Conservation (phyloP, 2,329 filamentous ascomycete species). For the Cladophialophora yegresii region DNA sequence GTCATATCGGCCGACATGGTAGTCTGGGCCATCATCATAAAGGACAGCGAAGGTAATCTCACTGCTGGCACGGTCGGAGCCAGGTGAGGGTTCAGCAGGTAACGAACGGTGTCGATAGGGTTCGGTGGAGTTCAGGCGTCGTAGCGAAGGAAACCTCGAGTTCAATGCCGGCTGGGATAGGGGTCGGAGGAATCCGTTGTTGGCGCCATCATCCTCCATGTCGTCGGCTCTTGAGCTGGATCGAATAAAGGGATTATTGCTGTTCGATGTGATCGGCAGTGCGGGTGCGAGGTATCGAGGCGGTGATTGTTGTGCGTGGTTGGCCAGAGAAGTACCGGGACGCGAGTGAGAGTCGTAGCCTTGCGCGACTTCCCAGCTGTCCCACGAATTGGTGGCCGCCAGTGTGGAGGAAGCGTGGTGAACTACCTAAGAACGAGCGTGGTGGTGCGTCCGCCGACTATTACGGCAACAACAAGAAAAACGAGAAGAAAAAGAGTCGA, state of each 20-base stretch:
- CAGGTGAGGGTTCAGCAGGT: conserved; percentile 34
- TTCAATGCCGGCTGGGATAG: conserved; percentile 34
- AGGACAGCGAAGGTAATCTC: conserved; percentile 37
- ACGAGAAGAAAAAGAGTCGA: conserved; percentile 11
- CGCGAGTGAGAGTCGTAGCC: conserved; percentile 35
- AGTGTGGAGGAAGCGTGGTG: conserved; percentile 21
- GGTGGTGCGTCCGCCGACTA: conserved; percentile 19
- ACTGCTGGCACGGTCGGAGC: conserved; percentile 36
- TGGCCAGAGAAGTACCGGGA: conserved; percentile 20
- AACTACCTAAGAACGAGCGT: conserved; percentile 27
- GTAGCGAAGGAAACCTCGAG: conserved; percentile 37
- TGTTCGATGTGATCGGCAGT: conserved; percentile 5
- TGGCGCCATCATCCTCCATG: conserved; percentile 35
- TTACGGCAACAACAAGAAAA: conserved; percentile 22
- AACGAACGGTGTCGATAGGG: conserved; percentile 36
- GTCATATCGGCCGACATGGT: conserved; percentile 37
- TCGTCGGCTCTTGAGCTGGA: conserved; percentile 7
- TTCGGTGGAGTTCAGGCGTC: conserved; percentile 35
- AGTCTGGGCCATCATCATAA: conserved; percentile 37
- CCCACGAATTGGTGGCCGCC: conserved; percentile 31
- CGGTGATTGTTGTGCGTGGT: conserved; percentile 13
- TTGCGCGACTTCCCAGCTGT: conserved; percentile 35
- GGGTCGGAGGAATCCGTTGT: conserved; percentile 31
- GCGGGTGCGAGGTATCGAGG: conserved; percentile 15
- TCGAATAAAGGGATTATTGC: background rate